Percentiles rank a stretch among this genome's conserved stretches.
Evolutionary conservation across 345 rosid genomes (phyloP).

Genomic region (Schrenkiella parvula): DNA sequence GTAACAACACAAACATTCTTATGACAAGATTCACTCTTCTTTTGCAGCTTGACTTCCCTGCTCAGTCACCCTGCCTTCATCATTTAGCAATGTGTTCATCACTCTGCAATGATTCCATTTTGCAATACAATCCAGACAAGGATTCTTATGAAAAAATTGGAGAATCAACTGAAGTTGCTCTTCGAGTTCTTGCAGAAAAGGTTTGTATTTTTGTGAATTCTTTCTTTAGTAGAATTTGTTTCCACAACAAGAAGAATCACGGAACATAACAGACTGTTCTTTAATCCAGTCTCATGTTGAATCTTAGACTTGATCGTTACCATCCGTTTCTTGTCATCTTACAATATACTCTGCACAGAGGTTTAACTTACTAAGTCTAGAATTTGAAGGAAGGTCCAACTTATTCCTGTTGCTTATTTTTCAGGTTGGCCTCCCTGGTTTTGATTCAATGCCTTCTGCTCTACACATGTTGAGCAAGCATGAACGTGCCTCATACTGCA

Average conservation of each 20-base stretch:
- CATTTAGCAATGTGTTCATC: conserved; percentile 95
- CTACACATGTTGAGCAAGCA: conserved; percentile 89
- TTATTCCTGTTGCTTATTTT: conserved; percentile 33
- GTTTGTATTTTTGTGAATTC: conserved; percentile 37
- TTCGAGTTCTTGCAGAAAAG: conserved; percentile 94
- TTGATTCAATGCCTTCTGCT: conserved; percentile 97
- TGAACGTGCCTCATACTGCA: conserved; percentile 98
- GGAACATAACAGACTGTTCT: background rate
- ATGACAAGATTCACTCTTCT: conserved; percentile 16
- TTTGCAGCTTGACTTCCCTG: conserved; percentile 87
- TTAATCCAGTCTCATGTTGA: background rate
- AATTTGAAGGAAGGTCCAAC: background rate
- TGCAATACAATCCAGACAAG: conserved; percentile 96
- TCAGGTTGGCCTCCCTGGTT: conserved; percentile 99
- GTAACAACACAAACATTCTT: conserved; percentile 9
- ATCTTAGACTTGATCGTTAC: background rate
- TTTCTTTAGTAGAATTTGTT: background rate
- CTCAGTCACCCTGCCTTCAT: conserved; percentile 91
- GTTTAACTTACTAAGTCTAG: conserved; percentile 1
- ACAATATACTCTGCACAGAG: background rate
- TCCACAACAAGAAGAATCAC: background rate
- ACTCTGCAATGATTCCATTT: conserved; percentile 87
- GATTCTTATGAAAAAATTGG: conserved; percentile 91
- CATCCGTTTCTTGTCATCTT: conserved; percentile 3
- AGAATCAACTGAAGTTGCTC: conserved; percentile 98